Evolutionary conservation across 345 rosid species (phyloP), one percentile per base, ranked within the genome.

Genomic region (Camelina hispida): DNA sequence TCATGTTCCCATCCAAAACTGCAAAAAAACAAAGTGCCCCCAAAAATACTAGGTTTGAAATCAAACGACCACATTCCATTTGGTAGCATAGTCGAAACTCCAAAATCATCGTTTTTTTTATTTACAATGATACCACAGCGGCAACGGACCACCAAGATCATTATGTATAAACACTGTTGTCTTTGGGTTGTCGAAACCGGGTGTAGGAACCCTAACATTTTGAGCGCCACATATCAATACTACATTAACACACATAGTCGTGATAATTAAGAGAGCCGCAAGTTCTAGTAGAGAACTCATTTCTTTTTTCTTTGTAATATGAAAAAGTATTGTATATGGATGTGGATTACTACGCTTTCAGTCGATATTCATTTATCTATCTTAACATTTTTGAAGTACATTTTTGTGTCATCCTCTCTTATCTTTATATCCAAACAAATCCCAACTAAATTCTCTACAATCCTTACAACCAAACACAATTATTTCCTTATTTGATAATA

Each of bases 41-140:
- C 66, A 1, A 70, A 70, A 1, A 69, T 2, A 57, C 46, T 10
- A 0, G 73, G 64, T 1, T 6, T 58, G 34, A 57, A 70, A 14
- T 5, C 1, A 22, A 70, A 70, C 9, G 66, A 70, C 75, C 59
- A 71, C 18, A 67, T 47, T 50, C 4, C 38, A 46, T 20, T 4
- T 6, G 58, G 50, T 60, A 12, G 38, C 2, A 71, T n/a, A 13
- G 12, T 61, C 23, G 5, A 23, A 14, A 9, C 9, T 16, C 68
- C 40, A 10, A 71, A 51, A 50, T 60, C 38, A 51, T 71, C 43
- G 6, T 72, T 0, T 6, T 28, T 28, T 8, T 15, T 51, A 61
- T 71, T 50, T 61, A 12, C 75, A 71, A 4, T 32, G 58, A 34
- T 18, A 35, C 12, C 14, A 4, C 43, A 40, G 4, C 13, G 10